Conservation (phyloP, 108 stramenopile genomes). For the Cyclotella atomus region DNA sequence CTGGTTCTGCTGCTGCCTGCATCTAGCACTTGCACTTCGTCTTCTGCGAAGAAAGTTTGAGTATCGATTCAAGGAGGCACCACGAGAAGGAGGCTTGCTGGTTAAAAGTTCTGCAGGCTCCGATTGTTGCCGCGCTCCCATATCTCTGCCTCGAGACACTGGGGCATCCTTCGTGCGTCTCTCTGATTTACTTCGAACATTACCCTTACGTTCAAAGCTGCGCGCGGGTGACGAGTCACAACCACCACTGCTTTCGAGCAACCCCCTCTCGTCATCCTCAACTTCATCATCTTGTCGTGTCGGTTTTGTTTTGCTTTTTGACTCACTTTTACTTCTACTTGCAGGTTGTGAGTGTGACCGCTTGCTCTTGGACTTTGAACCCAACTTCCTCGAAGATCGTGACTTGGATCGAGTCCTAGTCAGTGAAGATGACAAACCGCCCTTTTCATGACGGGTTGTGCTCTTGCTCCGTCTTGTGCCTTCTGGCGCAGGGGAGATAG, state of each 20-base stretch:
- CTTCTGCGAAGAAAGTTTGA: background rate
- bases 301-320: background rate
- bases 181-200: background rate
- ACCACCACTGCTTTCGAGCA: background rate
- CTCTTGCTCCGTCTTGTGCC: constrained; percentile 1
- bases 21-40: background rate
- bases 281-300: background rate
- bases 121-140: background rate
- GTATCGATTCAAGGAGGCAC: constrained; percentile 6
- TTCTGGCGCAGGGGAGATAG: background rate
- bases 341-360: constrained; percentile 7
- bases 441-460: background rate
- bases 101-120: background rate
- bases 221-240: background rate
- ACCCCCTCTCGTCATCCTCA: background rate
- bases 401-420: background rate
- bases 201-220: background rate
- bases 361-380: background rate
- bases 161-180: background rate
- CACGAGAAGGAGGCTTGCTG: background rate
- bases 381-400: background rate
- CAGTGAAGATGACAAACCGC: background rate
- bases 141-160: background rate
- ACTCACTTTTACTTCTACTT: background rate
- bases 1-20: background rate